Evolutionary conservation across 148 eudicot genomes (phyloP).

Genomic region (Camellia japonica): DNA sequence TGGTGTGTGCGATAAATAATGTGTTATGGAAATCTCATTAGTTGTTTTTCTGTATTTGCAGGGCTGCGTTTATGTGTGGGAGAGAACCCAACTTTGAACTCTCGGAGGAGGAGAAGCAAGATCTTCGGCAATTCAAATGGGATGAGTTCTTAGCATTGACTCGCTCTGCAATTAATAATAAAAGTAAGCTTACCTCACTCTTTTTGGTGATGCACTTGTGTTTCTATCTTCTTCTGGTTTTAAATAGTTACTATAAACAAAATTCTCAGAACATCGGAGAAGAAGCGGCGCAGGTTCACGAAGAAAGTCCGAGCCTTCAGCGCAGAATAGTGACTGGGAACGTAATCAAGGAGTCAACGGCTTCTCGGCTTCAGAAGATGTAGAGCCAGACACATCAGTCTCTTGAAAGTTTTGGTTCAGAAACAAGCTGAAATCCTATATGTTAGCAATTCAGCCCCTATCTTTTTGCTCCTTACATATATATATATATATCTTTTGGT

Average conservation of each 20-base stretch:
- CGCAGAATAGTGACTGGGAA: conserved; percentile 36
- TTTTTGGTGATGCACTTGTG: background rate
- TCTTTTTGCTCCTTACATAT: background rate
- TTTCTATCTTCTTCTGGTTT: background rate
- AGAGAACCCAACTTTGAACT: conserved; percentile 84
- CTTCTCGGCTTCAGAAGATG: conserved; percentile 44
- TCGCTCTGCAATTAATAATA: conserved; percentile 58
- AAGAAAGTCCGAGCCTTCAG: conserved; percentile 22
- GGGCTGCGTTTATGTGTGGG: conserved; percentile 96
- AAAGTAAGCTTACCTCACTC: conserved; percentile 46
- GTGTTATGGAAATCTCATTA: background rate
- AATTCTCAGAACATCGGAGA: conserved; percentile 45
- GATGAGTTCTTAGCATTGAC: conserved; percentile 73
- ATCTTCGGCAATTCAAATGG: conserved; percentile 68
- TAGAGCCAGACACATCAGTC: conserved; percentile 29
- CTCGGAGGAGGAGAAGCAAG: conserved; percentile 68
- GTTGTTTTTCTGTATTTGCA: conserved; percentile 23
- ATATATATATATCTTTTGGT: background rate
- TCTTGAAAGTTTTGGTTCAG: conserved; percentile 24
- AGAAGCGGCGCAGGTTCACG: conserved; percentile 22
- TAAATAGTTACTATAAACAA: background rate
- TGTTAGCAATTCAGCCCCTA: background rate
- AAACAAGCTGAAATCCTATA: background rate
- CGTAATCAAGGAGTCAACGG: conserved; percentile 37
- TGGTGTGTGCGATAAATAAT: no score